A percentile compares a stretch with the other conserved stretches of the same genome.
These are phyloP conservation scores for Cubamyces lactineus DNA, from an alignment of 768 basidiomycete species.

Conservation along the genomic window DNA sequence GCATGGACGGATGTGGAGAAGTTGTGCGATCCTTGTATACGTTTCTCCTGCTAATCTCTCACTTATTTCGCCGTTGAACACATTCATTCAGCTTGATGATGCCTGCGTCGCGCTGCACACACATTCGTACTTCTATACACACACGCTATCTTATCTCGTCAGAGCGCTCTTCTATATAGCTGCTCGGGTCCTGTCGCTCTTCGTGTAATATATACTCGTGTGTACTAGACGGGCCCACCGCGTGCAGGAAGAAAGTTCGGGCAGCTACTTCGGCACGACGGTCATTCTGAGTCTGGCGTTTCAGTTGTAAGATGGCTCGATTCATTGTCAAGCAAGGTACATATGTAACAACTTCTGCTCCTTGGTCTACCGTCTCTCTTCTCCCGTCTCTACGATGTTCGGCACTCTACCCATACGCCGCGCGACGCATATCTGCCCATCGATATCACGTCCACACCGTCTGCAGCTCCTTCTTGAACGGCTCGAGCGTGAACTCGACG, in stretches of 20 bases:
- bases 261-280: too few relatives aligned
- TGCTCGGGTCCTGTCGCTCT: slow-evolving; percentile 3
- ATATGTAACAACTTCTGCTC: slow-evolving; percentile 7
- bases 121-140: neutral
- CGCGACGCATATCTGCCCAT: too few relatives aligned
- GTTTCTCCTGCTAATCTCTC: slow-evolving; percentile 12
- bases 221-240: slow-evolving; percentile 6
- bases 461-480: slow-evolving; percentile 72
- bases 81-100: neutral
- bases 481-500: slow-evolving; percentile 92
- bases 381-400: too few relatives aligned
- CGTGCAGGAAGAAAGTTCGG: too few relatives aligned
- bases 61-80: slow-evolving; percentile 9
- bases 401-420: neutral
- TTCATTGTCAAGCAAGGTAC: slow-evolving; percentile 5
- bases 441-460: slow-evolving; percentile 19
- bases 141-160: neutral
- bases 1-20: neutral
- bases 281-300: too few relatives aligned
- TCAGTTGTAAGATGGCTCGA: neutral
- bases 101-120: slow-evolving; percentile 5
- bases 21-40: slow-evolving; percentile 15
- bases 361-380: neutral
- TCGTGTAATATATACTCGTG: slow-evolving; percentile 18
- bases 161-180: neutral